Base-by-base conservation (phyloP, 2,329 filamentous ascomycete genomes). In the Ophiosphaerella narmari region DNA sequence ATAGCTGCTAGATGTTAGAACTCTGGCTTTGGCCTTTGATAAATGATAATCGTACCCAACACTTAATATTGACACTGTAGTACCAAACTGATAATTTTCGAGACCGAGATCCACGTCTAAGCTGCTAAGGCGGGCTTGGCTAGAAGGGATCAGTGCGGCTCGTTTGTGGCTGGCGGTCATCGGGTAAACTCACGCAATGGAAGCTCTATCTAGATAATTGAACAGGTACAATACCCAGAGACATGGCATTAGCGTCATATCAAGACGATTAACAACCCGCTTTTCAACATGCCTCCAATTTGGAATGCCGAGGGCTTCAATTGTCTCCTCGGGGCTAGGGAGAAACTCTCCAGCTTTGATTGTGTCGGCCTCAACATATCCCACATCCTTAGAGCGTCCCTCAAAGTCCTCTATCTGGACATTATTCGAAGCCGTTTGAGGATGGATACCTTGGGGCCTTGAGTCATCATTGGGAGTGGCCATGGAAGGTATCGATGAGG, bases 101-200 rank as follows among this genome's bases (percentile, higher is more conserved):
- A 50, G 48, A 23, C 48, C 56, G 21, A 55, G 47, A 46, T 87
- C 84, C 1, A 75, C 71, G 45, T 85, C 80, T 12, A 88, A 73
- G 12, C 83, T 83, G 63, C 82, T 81, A 41, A 88, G 75, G 9
- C 80, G 79, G 0, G 86, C 86, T 4, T 83, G 78, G 1, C 45
- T 48, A n/a, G 5, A 3, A 18, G 11, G 13, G 18, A 4, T 29
- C 35, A 29, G 13, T 18, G 2, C 23, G 9, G 12, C 35, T 36
- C 13, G 12, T 36, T 8, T 36, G 31, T 13, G 7, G 21, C 39
- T 38, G 18, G 18, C 18, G 18, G 4, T 31, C 16, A 29, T 18
- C 13, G 16, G 26, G 2, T 13, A 18, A 18, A 34, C 45, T 48
- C 21, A 48, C 45, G 83, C 83, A 54, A 87, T 85, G 67, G 86